Percentiles rank a stretch among this genome's conserved stretches.
Evolutionary conservation across 768 basidiomycete species (phyloP).

Genomic region (Cubamyces sp.): DNA sequence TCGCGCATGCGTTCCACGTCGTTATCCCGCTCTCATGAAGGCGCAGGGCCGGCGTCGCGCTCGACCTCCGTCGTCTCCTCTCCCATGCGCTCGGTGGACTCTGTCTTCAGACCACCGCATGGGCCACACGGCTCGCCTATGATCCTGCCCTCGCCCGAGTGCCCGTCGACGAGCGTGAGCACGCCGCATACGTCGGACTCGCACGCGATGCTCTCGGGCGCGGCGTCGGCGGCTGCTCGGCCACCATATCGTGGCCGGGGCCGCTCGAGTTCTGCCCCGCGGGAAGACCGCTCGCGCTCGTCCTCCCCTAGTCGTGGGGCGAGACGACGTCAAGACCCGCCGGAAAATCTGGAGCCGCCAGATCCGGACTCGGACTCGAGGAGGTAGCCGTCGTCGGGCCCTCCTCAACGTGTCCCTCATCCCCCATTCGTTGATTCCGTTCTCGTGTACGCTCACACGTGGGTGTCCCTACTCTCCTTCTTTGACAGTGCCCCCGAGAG

Average conservation of each 20-base stretch:
- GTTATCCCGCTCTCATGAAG: neutral
- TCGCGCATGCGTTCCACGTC: slow-evolving; percentile 8
- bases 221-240: neutral
- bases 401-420: neutral
- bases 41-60: neutral
- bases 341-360: slow-evolving; percentile 17
- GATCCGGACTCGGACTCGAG: neutral
- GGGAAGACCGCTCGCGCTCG: neutral
- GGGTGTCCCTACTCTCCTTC: neutral
- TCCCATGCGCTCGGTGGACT: slow-evolving; percentile 13
- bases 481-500: neutral
- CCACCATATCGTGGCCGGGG: neutral
- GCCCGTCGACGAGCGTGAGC: slow-evolving; percentile 7
- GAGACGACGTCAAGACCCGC: slow-evolving; percentile 1
- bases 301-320: neutral
- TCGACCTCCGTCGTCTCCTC: slow-evolving; percentile 21
- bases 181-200: slow-evolving; percentile 15
- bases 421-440: no score
- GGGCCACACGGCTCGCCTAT: slow-evolving; percentile 6
- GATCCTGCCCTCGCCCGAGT: slow-evolving; percentile 19
- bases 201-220: slow-evolving; percentile 14
- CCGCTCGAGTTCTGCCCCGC: slow-evolving; percentile 8
- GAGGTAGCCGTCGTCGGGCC: neutral
- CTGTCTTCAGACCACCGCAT: slow-evolving; percentile 8
- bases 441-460: neutral